Percentiles rank a stretch among this genome's conserved stretches.
phyloP scores from a whole-genome alignment of 805 yeast species.

The Starmerella apicola region DNA sequence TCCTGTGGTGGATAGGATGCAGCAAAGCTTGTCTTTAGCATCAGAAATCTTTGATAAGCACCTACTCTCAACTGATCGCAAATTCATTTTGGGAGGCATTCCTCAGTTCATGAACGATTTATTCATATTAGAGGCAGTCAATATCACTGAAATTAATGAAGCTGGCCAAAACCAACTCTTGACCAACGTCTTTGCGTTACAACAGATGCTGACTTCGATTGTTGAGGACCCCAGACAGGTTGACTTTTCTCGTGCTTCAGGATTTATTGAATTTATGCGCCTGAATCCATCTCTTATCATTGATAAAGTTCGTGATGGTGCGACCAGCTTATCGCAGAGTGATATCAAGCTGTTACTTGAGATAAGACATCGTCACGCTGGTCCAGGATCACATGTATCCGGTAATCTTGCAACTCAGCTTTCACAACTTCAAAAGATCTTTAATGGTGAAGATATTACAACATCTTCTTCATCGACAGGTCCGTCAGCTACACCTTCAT shows the following conservation, averaged over 20 bases:
- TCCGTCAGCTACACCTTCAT: no score
- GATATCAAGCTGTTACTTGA: conserved; percentile 17
- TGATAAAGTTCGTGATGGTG: conserved; percentile 18
- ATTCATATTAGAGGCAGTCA: conserved; percentile 40
- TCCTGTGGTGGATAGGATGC: conserved; percentile 39
- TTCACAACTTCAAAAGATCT: conserved; percentile 10
- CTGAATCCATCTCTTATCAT: conserved; percentile 19
- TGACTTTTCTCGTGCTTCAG: conserved; percentile 40
- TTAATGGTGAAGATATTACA: no score
- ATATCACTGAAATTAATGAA: conserved; percentile 39
- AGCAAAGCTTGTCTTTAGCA: conserved; percentile 36
- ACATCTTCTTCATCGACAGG: background rate
- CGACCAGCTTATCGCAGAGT: conserved; percentile 14
- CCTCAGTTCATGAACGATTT: conserved; percentile 40
- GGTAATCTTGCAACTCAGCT: conserved; percentile 14
- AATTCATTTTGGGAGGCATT: conserved; percentile 36
- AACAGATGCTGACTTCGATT: conserved; percentile 54
- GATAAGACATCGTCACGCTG: conserved; percentile 18
- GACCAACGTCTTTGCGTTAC: conserved; percentile 51
- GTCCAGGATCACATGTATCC: conserved; percentile 8
- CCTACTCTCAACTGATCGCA: conserved; percentile 25
- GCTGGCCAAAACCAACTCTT: conserved; percentile 49
- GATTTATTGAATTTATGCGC: conserved; percentile 37
- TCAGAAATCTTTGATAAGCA: conserved; percentile 33
- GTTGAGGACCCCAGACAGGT: conserved; percentile 40